phyloP scores from a whole-genome alignment of 768 basidiomycete genomes.

The Tephrocybe sp. region DNA sequence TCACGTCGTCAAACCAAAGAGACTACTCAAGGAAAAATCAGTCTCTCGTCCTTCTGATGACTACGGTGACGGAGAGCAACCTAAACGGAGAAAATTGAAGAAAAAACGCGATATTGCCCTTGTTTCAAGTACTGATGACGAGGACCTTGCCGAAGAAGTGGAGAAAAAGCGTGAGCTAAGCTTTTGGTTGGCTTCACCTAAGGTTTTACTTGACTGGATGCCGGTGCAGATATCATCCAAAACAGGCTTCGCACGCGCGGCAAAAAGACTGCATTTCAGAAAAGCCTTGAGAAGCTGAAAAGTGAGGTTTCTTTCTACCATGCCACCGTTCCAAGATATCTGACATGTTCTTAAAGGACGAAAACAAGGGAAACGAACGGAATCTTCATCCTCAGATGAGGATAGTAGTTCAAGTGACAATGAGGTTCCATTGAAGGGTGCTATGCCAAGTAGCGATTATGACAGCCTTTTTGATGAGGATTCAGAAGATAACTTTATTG shows the following conservation, averaged over 20 bases:
- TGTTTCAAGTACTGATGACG: constrained; percentile 36
- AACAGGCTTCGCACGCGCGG: constrained; percentile 58
- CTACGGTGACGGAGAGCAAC: constrained; percentile 30
- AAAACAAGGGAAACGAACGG: constrained; percentile 39
- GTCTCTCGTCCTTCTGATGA: constrained; percentile 21
- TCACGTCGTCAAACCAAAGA: background rate
- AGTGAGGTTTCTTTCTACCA: constrained; percentile 34
- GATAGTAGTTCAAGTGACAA: constrained; percentile 25
- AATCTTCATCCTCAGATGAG: constrained; percentile 23
- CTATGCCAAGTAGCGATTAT: constrained; percentile 36
- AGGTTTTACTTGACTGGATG: background rate
- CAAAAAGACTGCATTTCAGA: constrained; percentile 59
- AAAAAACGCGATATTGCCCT: constrained; percentile 35
- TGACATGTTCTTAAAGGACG: constrained; percentile 28
- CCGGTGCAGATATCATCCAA: constrained; percentile 54
- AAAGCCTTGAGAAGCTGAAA: constrained; percentile 63
- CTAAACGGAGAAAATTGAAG: constrained; percentile 32
- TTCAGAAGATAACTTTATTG: constrained; percentile 49
- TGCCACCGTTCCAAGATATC: background rate
- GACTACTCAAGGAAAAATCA: constrained; percentile 11
- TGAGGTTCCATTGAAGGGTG: constrained; percentile 40
- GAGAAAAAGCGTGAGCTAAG: constrained; percentile 48
- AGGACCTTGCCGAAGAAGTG: constrained; percentile 41
- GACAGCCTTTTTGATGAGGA: constrained; percentile 35
- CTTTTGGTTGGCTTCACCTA: constrained; percentile 2